A percentile compares a stretch with the other conserved stretches of the same genome.
These are phyloP conservation scores for Sapria himalayana DNA, from an alignment of 345 rosid genomes.

Conservation along the genomic window DNA sequence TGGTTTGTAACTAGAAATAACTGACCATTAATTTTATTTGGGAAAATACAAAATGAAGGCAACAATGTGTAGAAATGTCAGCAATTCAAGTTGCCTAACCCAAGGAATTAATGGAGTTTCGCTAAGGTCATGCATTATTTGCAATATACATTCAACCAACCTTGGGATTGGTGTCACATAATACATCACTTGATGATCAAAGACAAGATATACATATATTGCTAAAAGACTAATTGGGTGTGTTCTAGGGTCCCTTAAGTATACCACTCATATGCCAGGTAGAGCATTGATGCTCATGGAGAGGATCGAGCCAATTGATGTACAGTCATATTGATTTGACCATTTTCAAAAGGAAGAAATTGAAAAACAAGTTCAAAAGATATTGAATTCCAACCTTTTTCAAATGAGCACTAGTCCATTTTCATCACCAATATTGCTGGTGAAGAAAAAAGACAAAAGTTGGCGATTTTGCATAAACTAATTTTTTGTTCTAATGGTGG, in stretches of 20 bases:
- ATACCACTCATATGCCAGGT: not conserved
- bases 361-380: slow-evolving; percentile 4
- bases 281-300: not conserved
- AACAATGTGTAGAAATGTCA: not conserved
- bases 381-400: not conserved
- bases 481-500: not conserved
- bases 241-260: not conserved
- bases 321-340: not conserved
- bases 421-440: not conserved
- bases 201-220: not conserved
- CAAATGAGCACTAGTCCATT: slow-evolving; percentile 2
- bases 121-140: not conserved
- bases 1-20: not conserved
- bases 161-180: too few relatives aligned
- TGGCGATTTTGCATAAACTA: slow-evolving; percentile 1
- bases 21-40: not conserved
- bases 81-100: not conserved
- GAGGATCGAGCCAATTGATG: not conserved
- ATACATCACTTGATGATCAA: too few relatives aligned
- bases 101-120: not conserved
- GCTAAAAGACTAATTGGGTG: not conserved
- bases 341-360: slow-evolving; percentile 4
- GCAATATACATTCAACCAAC: too few relatives aligned
- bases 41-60: not conserved
- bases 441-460: not conserved